phyloP scores from a whole-genome alignment of 768 basidiomycete species.

The Amanita inopinata region DNA sequence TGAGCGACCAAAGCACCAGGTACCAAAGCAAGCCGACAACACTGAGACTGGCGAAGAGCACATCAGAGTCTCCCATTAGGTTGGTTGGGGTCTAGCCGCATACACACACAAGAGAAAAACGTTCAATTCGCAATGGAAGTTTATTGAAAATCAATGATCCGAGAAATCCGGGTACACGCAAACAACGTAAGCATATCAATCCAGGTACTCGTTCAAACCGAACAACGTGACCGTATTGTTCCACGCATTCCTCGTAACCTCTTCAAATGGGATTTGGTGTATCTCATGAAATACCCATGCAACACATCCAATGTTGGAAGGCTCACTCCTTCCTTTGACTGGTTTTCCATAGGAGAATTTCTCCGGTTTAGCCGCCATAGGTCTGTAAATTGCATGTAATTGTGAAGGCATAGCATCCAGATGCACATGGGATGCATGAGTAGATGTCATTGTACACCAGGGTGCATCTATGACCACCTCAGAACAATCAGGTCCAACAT shows the following conservation, averaged over 20 bases:
- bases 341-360: conserved; percentile 46
- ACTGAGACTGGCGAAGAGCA: neutral
- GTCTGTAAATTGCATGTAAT: conserved; percentile 41
- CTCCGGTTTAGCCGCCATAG: conserved; percentile 43
- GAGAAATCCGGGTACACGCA: too few relatives aligned
- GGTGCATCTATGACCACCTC: conserved; percentile 45
- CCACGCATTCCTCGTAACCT: conserved; percentile 48
- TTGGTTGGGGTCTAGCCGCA: neutral
- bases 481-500: conserved; percentile 1
- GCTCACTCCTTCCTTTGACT: conserved; percentile 76
- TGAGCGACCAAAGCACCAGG: conserved; percentile 48
- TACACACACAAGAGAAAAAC: too few relatives aligned
- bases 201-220: conserved; percentile 29
- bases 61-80: neutral
- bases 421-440: conserved; percentile 49
- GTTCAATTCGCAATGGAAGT: neutral
- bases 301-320: conserved; percentile 51
- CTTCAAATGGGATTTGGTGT: conserved; percentile 38
- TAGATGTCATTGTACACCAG: conserved; percentile 63
- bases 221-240: conserved; percentile 57
- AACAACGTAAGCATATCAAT: neutral
- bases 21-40: conserved; percentile 53
- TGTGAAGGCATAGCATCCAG: conserved; percentile 36
- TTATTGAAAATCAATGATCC: too few relatives aligned
- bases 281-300: conserved; percentile 60